These are phyloP conservation scores for Pterula multifida DNA, from an alignment of 1,284 basidiomycete species.

Conservation along the genomic window DNA sequence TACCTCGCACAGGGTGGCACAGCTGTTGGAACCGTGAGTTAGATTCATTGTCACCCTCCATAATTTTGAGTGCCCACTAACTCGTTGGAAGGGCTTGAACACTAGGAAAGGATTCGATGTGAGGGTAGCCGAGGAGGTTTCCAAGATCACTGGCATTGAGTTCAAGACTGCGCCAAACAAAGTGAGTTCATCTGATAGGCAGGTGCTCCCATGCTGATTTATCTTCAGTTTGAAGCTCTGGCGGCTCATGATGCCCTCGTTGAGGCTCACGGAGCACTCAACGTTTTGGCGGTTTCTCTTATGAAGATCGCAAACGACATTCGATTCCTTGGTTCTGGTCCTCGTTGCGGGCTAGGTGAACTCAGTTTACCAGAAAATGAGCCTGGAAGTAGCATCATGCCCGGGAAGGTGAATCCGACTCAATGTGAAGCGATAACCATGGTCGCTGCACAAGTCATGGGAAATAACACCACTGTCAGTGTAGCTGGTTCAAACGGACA, in stretches of 20 bases:
- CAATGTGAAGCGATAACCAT: constrained; percentile 99
- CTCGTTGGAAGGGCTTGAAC: constrained; percentile 73
- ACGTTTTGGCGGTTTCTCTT: constrained; percentile 87
- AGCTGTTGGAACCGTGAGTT: constrained; percentile 87
- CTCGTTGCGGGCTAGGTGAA: constrained; percentile 95
- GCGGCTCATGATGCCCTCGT: constrained; percentile 96
- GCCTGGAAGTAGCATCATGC: constrained; percentile 99
- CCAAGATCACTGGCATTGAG: constrained; percentile 80
- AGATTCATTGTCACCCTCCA: no score
- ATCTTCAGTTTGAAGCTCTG: constrained; percentile 81
- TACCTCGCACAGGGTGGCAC: constrained; percentile 96
- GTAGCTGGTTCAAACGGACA: constrained; percentile 93
- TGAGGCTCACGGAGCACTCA: constrained; percentile 93
- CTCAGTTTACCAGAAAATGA: constrained; percentile 95
- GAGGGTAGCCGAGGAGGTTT: constrained; percentile 87
- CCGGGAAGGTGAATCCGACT: constrained; percentile 99
- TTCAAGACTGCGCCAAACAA: constrained; percentile 99
- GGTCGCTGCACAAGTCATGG: constrained; percentile 98
- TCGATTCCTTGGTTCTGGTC: constrained; percentile 94
- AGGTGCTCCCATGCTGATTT: not conserved
- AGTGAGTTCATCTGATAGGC: constrained; percentile 31
- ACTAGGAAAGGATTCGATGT: constrained; percentile 95
- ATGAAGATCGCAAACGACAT: constrained; percentile 99
- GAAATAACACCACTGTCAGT: constrained; percentile 91
- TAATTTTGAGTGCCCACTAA: constrained; percentile 1